Evolutionary conservation across 1,284 basidiomycete species (phyloP).

Genomic region (Bjerkandera adusta): DNA sequence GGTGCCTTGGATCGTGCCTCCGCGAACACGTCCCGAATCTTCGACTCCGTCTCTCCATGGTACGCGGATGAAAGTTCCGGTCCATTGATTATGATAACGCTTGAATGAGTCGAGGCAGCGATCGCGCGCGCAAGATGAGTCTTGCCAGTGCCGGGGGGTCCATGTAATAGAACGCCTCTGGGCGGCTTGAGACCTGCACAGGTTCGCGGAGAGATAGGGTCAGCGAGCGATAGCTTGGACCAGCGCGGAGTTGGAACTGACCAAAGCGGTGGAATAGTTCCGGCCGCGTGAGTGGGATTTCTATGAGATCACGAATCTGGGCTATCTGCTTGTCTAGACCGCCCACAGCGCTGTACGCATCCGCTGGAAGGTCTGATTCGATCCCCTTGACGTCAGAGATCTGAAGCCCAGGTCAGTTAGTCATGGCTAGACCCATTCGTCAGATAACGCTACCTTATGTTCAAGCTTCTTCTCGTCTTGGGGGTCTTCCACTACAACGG

Average conservation of each 20-base stretch:
- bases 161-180: conserved; percentile 86
- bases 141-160: conserved; percentile 94
- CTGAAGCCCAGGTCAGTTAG: neutral
- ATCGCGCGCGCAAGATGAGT: conserved; percentile 91
- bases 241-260: no score
- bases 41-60: conserved; percentile 95
- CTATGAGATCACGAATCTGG: conserved; percentile 90
- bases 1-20: conserved; percentile 83
- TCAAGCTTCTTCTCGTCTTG: conserved; percentile 20
- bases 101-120: conserved; percentile 76
- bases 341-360: conserved; percentile 78
- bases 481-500: conserved; percentile 39
- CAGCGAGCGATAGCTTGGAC: no score
- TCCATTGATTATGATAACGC: conserved; percentile 88
- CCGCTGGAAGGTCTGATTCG: conserved; percentile 37
- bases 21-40: conserved; percentile 85
- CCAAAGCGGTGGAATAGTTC: conserved; percentile 90
- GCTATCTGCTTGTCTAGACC: conserved; percentile 88
- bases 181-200: conserved; percentile 80
- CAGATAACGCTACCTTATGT: conserved; percentile 12
- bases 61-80: conserved; percentile 94
- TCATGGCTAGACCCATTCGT: conserved; percentile 4
- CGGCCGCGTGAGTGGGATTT: conserved; percentile 89
- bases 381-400: conserved; percentile 41
- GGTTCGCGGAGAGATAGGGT: conserved; percentile 5